A percentile compares a stretch with the other conserved stretches of the same genome.
Evolutionary conservation across 2,329 filamentous ascomycete species (phyloP).

Genomic region (Trichoderma lentiforme): DNA sequence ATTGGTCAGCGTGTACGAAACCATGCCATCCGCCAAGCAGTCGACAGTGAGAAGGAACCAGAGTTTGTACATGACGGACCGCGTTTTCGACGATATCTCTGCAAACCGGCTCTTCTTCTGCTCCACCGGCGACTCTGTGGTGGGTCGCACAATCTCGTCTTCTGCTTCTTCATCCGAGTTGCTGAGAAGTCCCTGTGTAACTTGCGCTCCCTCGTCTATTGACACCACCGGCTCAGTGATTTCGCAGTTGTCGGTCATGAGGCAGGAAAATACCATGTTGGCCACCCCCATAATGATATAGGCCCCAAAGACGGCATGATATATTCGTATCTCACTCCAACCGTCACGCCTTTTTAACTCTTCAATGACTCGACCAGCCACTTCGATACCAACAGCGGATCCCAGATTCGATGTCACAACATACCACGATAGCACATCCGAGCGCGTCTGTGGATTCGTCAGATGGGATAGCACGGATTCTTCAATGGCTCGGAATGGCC

Average conservation of each 20-base stretch:
- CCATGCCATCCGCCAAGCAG: constrained; percentile 64
- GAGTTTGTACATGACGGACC: constrained; percentile 58
- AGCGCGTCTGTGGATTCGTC: constrained; percentile 50
- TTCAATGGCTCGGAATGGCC: constrained; percentile 64
- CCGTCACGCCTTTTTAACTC: constrained; percentile 42
- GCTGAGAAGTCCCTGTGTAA: constrained; percentile 24
- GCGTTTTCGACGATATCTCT: constrained; percentile 56
- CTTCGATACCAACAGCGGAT: constrained; percentile 51
- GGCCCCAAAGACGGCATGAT: constrained; percentile 57
- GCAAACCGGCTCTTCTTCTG: constrained; percentile 34
- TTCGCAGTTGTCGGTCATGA: constrained; percentile 52
- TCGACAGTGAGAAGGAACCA: constrained; percentile 64
- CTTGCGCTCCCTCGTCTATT: background rate
- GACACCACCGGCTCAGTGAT: constrained; percentile 24
- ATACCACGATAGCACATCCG: constrained; percentile 67
- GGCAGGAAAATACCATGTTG: constrained; percentile 45
- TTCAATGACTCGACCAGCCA: constrained; percentile 50
- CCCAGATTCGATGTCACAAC: constrained; percentile 55
- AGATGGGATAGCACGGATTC: constrained; percentile 62
- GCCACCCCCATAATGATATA: constrained; percentile 54
- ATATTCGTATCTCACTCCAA: constrained; percentile 50
- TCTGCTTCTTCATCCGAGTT: constrained; percentile 25
- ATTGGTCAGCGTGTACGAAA: constrained; percentile 53
- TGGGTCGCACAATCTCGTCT: constrained; percentile 6
- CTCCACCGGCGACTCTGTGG: background rate